Conservation (phyloP, 176 grass and related monocot species). For the Eremochloa ophiuroides region DNA sequence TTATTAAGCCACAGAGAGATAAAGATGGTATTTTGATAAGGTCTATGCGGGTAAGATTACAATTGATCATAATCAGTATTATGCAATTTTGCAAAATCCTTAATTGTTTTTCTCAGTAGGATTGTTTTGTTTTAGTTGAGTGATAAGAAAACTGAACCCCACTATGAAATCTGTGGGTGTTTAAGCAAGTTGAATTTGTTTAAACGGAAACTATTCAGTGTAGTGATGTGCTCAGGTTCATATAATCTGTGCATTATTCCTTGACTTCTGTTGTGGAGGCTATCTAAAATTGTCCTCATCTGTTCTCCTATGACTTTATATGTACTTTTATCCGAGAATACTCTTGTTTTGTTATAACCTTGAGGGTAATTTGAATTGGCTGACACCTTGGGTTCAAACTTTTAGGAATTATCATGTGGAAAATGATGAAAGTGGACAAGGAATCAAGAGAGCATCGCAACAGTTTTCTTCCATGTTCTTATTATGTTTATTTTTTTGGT, state of each 20-base stretch:
- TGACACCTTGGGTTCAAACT: neutral
- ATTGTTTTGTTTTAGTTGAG: neutral
- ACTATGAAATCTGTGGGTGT: neutral
- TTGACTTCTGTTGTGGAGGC: neutral
- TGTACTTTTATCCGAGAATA: neutral
- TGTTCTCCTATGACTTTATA: neutral
- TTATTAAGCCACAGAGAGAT: constrained; percentile 58
- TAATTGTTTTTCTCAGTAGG: neutral
- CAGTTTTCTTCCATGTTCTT: neutral
- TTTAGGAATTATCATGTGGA: neutral
- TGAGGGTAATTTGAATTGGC: neutral
- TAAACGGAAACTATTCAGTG: neutral
- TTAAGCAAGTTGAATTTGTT: neutral
- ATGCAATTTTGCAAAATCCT: constrained; percentile 17
- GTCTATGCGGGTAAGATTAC: constrained; percentile 68
- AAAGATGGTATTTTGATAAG: constrained; percentile 48
- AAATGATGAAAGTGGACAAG: neutral
- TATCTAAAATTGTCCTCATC: neutral
- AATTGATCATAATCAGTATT: constrained; percentile 7
- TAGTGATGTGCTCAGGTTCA: neutral
- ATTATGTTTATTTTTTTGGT: neutral
- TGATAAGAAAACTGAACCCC: neutral
- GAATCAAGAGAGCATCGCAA: neutral
- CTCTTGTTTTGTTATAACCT: neutral
- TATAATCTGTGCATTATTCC: neutral